These are phyloP conservation scores for Russula sp. DNA, from an alignment of 768 basidiomycete species.

Conservation along the genomic window DNA sequence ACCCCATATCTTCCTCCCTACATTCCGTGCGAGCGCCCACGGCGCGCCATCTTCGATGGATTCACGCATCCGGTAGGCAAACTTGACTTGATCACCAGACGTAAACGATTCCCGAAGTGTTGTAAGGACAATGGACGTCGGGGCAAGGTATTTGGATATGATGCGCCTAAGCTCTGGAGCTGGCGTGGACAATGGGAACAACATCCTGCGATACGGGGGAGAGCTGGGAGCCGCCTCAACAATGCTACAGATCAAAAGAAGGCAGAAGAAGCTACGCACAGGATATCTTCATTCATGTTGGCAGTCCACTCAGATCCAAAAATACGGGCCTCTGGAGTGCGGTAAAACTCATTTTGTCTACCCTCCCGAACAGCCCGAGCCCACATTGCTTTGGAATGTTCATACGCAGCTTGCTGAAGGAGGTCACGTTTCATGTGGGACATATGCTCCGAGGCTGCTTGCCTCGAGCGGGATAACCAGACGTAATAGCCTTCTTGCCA, in stretches of 20 bases:
- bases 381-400: slow-evolving; percentile 42
- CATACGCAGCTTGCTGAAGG: slow-evolving; percentile 47
- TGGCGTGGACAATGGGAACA: slow-evolving; percentile 58
- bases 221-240: slow-evolving; percentile 13
- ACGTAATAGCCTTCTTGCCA: slow-evolving; percentile 80
- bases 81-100: slow-evolving; percentile 56
- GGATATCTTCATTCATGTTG: slow-evolving; percentile 27
- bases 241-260: neutral
- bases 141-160: slow-evolving; percentile 54
- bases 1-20: slow-evolving; percentile 41
- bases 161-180: slow-evolving; percentile 52
- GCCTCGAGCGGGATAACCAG: slow-evolving; percentile 57
- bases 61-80: slow-evolving; percentile 58
- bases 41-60: slow-evolving; percentile 65
- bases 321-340: slow-evolving; percentile 21
- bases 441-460: slow-evolving; percentile 54
- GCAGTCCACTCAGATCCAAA: slow-evolving; percentile 25
- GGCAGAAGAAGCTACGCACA: slow-evolving; percentile 20
- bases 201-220: slow-evolving; percentile 41
- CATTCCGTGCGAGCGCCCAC: slow-evolving; percentile 43
- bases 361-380: slow-evolving; percentile 54
- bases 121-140: slow-evolving; percentile 50
- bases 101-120: slow-evolving; percentile 53
- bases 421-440: slow-evolving; percentile 59
- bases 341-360: slow-evolving; percentile 35